phyloP scores from a whole-genome alignment of 2,329 filamentous ascomycete genomes.

The Claviceps digitariae region DNA sequence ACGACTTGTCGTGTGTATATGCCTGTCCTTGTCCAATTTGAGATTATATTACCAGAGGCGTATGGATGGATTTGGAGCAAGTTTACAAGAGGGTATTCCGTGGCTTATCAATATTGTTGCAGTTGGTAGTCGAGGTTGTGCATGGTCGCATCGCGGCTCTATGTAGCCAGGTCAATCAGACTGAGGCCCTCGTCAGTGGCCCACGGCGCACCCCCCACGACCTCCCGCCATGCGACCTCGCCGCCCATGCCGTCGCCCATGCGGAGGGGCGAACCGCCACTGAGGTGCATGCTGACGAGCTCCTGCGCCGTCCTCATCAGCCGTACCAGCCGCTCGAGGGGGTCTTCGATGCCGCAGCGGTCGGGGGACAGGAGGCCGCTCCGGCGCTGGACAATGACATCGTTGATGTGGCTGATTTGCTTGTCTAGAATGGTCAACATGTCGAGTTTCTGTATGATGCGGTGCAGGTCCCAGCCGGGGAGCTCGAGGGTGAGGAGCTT shows the following conservation, averaged over 20 bases:
- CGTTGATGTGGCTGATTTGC: conserved; percentile 17
- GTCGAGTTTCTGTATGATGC: conserved; percentile 21
- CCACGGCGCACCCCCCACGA: conserved; percentile 7
- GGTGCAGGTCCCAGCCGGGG: conserved; percentile 31
- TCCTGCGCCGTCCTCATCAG: conserved; percentile 18
- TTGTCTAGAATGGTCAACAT: conserved; percentile 11
- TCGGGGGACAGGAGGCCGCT: conserved; percentile 12
- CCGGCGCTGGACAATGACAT: conserved; percentile 17
- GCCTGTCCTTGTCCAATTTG: too few species aligned
- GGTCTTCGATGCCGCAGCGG: conserved; percentile 13
- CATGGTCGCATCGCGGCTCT: not conserved
- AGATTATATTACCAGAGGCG: too few species aligned
- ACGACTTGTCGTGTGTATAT: not conserved
- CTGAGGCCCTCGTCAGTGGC: conserved; percentile 1
- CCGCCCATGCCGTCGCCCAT: conserved; percentile 8
- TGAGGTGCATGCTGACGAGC: conserved; percentile 18
- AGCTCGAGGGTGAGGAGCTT: conserved; percentile 31
- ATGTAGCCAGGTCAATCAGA: conserved; percentile 2
- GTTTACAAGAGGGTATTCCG: too few species aligned
- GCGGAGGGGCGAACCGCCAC: conserved; percentile 11
- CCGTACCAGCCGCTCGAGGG: conserved; percentile 18
- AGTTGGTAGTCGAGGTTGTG: not conserved
- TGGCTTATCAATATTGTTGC: not conserved
- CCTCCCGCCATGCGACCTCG: conserved; percentile 10
- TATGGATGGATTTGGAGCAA: too few species aligned